Evolutionary conservation across 1,284 basidiomycete species (phyloP).

Genomic region (Trichosporon asahii): DNA sequence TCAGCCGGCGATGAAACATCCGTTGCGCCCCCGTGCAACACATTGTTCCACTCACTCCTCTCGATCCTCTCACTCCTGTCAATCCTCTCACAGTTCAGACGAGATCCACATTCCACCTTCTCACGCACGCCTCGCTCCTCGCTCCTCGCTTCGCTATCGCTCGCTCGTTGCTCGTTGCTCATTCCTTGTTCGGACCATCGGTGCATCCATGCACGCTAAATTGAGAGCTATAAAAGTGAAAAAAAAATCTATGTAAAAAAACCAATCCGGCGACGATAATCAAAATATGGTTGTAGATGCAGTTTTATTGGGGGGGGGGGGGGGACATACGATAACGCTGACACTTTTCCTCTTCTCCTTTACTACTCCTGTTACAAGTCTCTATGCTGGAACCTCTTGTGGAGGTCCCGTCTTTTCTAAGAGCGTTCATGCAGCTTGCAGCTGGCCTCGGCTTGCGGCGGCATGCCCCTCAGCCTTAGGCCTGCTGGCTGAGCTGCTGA

Average conservation of each 20-base stretch:
- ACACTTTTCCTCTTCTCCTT: neutral
- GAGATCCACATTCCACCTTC: no score
- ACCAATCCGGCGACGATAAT: neutral
- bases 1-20: no score
- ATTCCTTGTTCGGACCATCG: neutral
- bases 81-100: no score
- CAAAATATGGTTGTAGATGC: no score
- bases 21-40: no score
- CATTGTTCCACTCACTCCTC: no score
- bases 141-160: neutral
- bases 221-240: neutral
- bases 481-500: slow-evolving; percentile 35
- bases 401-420: no score
- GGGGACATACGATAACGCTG: neutral
- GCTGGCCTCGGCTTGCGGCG: no score
- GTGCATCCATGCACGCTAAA: neutral
- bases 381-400: neutral
- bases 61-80: no score
- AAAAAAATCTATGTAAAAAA: neutral
- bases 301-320: neutral
- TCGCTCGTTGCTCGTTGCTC: neutral
- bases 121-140: no score
- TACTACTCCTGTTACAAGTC: neutral
- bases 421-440: neutral
- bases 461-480: no score